A percentile compares a stretch with the other conserved stretches of the same genome.
Conservation (phyloP, 1,284 basidiomycete genomes). For the Ustilago curta region DNA sequence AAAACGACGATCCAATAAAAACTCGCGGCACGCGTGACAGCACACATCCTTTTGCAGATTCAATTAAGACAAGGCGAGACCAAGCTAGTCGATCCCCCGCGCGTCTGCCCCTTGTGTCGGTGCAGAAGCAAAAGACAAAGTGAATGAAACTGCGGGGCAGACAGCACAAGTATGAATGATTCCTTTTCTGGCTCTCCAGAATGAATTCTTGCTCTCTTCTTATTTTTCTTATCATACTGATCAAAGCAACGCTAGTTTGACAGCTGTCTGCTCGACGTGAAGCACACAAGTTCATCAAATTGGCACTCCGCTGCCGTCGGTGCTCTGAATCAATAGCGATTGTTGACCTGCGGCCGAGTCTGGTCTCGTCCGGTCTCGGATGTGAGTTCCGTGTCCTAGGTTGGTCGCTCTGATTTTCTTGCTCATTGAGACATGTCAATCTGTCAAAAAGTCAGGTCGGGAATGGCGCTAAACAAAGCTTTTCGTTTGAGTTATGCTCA, state of each 20-base stretch:
- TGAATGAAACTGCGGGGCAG: constrained; percentile 13
- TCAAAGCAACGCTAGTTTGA: background rate
- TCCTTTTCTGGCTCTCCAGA: too few relatives aligned
- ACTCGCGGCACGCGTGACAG: constrained; percentile 7
- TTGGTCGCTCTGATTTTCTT: too few relatives aligned
- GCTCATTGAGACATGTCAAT: too few relatives aligned
- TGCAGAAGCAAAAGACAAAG: background rate
- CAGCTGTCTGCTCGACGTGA: too few relatives aligned
- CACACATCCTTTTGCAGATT: background rate
- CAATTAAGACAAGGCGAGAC: background rate
- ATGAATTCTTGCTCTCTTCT: constrained; percentile 7
- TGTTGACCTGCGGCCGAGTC: too few relatives aligned
- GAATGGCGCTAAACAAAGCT: background rate
- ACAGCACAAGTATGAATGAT: too few relatives aligned
- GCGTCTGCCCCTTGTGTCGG: background rate
- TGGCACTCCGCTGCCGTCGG: too few relatives aligned
- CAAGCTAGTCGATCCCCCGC: background rate
- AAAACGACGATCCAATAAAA: constrained; percentile 1
- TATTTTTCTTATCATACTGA: background rate
- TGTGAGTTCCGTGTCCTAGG: too few relatives aligned
- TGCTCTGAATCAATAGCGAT: too few relatives aligned
- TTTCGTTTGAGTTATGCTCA: background rate
- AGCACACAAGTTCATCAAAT: too few relatives aligned
- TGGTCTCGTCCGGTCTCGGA: too few relatives aligned
- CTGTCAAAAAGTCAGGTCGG: too few relatives aligned